Evolutionary conservation across 768 basidiomycete species (phyloP).

Genomic region (Tulasnella sp.): DNA sequence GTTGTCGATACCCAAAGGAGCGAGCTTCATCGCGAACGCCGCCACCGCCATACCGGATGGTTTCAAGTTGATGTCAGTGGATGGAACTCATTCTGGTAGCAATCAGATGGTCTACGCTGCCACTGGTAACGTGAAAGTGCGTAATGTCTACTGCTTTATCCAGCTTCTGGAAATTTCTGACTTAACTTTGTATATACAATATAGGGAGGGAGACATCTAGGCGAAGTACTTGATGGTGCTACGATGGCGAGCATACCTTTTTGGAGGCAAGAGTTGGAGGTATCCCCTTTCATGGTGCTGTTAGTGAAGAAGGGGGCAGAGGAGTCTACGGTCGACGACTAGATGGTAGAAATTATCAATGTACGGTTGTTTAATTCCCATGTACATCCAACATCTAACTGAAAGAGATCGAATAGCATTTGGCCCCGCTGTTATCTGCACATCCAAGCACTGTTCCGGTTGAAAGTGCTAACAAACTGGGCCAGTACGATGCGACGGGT

Average conservation of each 20-base stretch:
- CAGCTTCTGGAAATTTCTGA: no score
- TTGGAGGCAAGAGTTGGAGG: background rate
- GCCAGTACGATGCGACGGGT: no score
- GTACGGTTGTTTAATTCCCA: background rate
- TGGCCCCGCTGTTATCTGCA: no score
- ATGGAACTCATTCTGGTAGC: background rate
- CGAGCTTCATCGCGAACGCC: background rate
- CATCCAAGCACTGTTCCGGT: no score
- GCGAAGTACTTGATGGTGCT: background rate
- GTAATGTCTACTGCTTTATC: no score
- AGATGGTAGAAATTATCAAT: no score
- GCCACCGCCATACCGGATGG: background rate
- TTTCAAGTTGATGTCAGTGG: background rate
- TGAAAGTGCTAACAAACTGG: no score
- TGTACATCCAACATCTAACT: no score
- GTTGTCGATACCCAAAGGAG: background rate
- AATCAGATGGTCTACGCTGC: background rate
- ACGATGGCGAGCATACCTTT: conserved; percentile 3
- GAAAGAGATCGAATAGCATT: no score
- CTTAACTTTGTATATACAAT: background rate
- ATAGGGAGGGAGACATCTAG: conserved; percentile 6
- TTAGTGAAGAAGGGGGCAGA: conserved; percentile 3
- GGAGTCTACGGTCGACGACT: no score
- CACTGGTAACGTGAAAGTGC: background rate
- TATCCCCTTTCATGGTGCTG: conserved; percentile 9